Base-by-base conservation (phyloP, 2,329 filamentous ascomycete species). In the Ceratocystiopsis sp. region DNA sequence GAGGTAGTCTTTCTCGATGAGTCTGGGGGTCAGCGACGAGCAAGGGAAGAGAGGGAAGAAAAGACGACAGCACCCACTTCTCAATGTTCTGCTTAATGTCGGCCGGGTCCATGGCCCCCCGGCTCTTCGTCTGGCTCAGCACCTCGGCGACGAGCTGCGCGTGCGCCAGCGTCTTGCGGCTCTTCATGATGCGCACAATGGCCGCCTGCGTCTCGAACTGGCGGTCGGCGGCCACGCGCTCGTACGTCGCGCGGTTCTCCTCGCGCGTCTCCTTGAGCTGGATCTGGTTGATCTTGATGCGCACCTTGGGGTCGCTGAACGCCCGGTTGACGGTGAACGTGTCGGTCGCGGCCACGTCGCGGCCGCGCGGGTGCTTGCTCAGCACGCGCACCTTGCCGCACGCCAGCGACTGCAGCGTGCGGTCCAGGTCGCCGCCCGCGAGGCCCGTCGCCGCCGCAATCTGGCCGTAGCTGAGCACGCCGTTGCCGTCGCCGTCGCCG, bases 21-120 rank as follows among this genome's bases (percentile, higher is more conserved):
- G 66, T 57, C 83, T 86, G 51, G 32, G 11, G 6, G 46, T 43
- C 16, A 35, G 17, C 40, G 10, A 9, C 37, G 21, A 18, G 17
- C 33, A 11, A 13, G 34, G 12, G 12, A 15, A 34, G 11, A 15
- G 12, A 13, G 15, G 11, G 4, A n/a, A n/a, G 21, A 41, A 40
- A 44, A 38, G 38, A 41, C 18, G 32, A 18, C 21, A n/a, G 41
- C 29, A 70, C 80, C 55, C 62, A 87, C 77, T 84, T 86, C 61
- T 96, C 91, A 60, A 98, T 95, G 59, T 96, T 93, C 65, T 81
- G 80, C 75, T 98, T 98, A 51, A 98, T 96, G 49, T 91, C 85
- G 2, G 69, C 68, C 36, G 86, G 73, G 55, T 93, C 87, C 46
- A 98, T 68, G 16, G 84, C 84, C 14, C 91, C 93, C 43, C 91